Evolutionary conservation across 495 filamentous ascomycete species (phyloP).

Genomic region (Neurospora terricola): DNA sequence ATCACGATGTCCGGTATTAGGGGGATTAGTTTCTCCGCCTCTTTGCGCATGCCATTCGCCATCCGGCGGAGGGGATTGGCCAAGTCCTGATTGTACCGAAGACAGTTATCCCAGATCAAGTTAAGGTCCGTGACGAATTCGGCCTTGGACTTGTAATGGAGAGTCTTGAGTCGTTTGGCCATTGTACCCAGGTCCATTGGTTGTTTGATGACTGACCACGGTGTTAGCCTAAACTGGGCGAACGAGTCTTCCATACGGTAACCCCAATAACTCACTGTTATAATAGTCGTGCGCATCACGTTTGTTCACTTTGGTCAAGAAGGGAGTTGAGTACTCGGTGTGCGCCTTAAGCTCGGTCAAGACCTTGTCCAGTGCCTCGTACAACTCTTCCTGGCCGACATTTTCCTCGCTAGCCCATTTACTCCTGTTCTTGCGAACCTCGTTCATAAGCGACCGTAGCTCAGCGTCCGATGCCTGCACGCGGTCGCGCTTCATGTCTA

Average conservation of each 20-base stretch:
- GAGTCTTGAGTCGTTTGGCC: conserved; percentile 90
- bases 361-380: conserved; percentile 93
- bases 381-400: conserved; percentile 93
- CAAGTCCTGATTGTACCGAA: conserved; percentile 88
- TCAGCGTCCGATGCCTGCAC: conserved; percentile 89
- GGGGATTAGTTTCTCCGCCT: conserved; percentile 89
- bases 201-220: conserved; percentile 70
- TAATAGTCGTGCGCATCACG: conserved; percentile 95
- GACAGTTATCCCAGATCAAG: conserved; percentile 92
- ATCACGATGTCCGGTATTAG: conserved; percentile 90
- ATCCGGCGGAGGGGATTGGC: conserved; percentile 83
- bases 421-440: conserved; percentile 92
- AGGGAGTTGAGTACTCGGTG: conserved; percentile 91
- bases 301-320: conserved; percentile 88
- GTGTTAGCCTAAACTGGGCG: conserved; percentile 14
- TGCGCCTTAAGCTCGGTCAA: conserved; percentile 91
- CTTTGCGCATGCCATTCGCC: conserved; percentile 90
- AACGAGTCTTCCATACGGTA: not conserved
- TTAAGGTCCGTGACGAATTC: conserved; percentile 91
- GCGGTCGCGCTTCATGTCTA: conserved; percentile 80
- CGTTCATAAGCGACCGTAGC: conserved; percentile 82
- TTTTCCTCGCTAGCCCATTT: conserved; percentile 99
- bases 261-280: conserved; percentile 43
- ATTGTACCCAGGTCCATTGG: conserved; percentile 98
- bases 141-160: conserved; percentile 84